Conservation (phyloP, 2,329 filamentous ascomycete species). For the Verticillium nubilum region DNA sequence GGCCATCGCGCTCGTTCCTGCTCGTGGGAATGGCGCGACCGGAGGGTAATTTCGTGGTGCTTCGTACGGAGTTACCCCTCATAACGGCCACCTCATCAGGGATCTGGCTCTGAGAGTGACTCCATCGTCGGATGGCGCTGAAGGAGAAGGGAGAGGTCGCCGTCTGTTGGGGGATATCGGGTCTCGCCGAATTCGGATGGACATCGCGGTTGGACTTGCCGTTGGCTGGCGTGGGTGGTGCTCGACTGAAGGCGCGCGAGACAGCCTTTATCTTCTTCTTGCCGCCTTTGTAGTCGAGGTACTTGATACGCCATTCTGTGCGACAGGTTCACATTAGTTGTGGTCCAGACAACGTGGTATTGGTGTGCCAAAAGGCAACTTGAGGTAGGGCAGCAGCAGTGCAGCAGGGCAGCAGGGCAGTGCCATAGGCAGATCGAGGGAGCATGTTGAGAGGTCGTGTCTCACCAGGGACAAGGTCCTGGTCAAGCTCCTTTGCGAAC, state of each 20-base stretch:
- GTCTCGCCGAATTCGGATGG: background rate
- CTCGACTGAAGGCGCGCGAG: slow-evolving; percentile 61
- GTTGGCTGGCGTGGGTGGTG: slow-evolving; percentile 43
- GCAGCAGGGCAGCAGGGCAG: slow-evolving; percentile 1
- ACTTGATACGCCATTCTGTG: slow-evolving; percentile 84
- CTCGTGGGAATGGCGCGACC: background rate
- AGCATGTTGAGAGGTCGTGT: slow-evolving; percentile 1
- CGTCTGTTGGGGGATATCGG: background rate
- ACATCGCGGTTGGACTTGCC: background rate
- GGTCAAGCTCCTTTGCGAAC: slow-evolving; percentile 74
- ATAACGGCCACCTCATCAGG: background rate
- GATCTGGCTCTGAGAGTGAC: background rate
- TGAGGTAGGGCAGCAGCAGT: background rate
- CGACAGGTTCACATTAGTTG: background rate
- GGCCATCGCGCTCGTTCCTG: slow-evolving; percentile 30
- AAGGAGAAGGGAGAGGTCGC: background rate
- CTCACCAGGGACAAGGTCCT: slow-evolving; percentile 76
- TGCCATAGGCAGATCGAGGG: background rate
- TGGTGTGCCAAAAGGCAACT: background rate
- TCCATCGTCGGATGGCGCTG: background rate
- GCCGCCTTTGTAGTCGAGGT: slow-evolving; percentile 90
- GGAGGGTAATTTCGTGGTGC: background rate
- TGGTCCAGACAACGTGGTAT: background rate
- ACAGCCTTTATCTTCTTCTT: slow-evolving; percentile 93
- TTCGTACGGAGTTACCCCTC: background rate